A percentile compares a stretch with the other conserved stretches of the same genome.
These are phyloP conservation scores for Puccinia horiana DNA, from an alignment of 1,284 basidiomycete species.

Conservation along the genomic window DNA sequence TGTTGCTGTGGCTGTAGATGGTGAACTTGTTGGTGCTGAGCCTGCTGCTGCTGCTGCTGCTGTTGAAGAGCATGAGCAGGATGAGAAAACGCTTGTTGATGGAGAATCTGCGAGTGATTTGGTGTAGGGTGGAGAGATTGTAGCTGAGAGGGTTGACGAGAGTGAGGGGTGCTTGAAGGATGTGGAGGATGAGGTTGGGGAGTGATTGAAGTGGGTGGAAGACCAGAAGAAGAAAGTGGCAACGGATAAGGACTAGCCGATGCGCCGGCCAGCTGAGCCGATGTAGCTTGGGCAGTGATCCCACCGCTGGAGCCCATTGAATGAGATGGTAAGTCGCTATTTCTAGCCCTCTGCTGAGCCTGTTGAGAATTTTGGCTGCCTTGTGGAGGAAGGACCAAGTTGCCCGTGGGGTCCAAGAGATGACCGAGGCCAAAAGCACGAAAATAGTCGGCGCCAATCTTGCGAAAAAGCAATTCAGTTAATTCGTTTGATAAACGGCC, in stretches of 20 bases:
- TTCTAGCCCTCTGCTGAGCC: slow-evolving; percentile 4
- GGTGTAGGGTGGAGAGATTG: slow-evolving; percentile 20
- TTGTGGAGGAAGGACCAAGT: slow-evolving; percentile 23
- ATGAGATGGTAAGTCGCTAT: not conserved
- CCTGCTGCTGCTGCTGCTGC: slow-evolving; percentile 1
- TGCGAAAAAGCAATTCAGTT: slow-evolving; percentile 23
- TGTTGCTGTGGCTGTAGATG: slow-evolving; percentile 29
- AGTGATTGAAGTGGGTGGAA: slow-evolving; percentile 33
- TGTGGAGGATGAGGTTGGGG: slow-evolving; percentile 37
- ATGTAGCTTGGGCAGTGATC: slow-evolving; percentile 9
- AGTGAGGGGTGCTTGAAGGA: slow-evolving; percentile 14
- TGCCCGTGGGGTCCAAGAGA: slow-evolving; percentile 28
- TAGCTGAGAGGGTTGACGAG: slow-evolving; percentile 33
- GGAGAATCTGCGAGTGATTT: slow-evolving; percentile 33
- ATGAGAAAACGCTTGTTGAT: slow-evolving; percentile 35
- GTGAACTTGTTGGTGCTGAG: not conserved
- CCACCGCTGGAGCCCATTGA: not conserved
- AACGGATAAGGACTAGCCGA: slow-evolving; percentile 19
- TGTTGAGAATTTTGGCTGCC: slow-evolving; percentile 21
- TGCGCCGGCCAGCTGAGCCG: not conserved
- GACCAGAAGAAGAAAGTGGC: slow-evolving; percentile 19
- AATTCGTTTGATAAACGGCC: slow-evolving; percentile 36
- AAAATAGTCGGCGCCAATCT: slow-evolving; percentile 45
- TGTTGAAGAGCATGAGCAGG: slow-evolving; percentile 31
- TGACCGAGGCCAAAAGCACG: slow-evolving; percentile 23